phyloP scores from a whole-genome alignment of 306 rosid genomes.

The Neltuma alba region DNA sequence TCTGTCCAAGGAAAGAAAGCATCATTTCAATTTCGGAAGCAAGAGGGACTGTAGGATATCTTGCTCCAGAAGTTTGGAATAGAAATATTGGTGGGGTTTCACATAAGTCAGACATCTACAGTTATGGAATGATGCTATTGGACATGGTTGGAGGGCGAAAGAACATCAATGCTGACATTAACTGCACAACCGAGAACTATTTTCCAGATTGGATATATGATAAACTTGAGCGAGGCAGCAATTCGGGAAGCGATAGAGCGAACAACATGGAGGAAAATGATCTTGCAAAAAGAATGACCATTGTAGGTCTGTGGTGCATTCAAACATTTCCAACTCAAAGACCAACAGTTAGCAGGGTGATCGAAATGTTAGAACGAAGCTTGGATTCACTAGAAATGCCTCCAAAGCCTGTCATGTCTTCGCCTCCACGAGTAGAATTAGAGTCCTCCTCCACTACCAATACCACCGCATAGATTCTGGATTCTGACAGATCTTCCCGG shows the following conservation, averaged over 20 bases:
- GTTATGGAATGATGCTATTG: background rate
- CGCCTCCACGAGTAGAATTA: background rate
- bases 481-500: no score
- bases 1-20: background rate
- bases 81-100: background rate
- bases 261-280: background rate
- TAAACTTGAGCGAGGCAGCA: background rate
- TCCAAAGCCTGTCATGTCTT: background rate
- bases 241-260: background rate
- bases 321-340: background rate
- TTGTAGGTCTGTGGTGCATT: background rate
- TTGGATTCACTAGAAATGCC: background rate
- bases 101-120: background rate
- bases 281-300: background rate
- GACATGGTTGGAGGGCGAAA: background rate
- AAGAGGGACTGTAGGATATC: background rate
- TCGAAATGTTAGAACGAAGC: background rate
- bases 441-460: background rate
- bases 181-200: background rate
- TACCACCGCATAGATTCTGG: background rate
- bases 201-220: background rate
- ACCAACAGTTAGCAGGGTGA: background rate
- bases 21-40: background rate
- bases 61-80: background rate
- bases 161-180: background rate